A percentile compares a stretch with the other conserved stretches of the same genome.
Evolutionary conservation across 176 grass and related monocot genomes (phyloP).

Genomic region (Oryza nivara): DNA sequence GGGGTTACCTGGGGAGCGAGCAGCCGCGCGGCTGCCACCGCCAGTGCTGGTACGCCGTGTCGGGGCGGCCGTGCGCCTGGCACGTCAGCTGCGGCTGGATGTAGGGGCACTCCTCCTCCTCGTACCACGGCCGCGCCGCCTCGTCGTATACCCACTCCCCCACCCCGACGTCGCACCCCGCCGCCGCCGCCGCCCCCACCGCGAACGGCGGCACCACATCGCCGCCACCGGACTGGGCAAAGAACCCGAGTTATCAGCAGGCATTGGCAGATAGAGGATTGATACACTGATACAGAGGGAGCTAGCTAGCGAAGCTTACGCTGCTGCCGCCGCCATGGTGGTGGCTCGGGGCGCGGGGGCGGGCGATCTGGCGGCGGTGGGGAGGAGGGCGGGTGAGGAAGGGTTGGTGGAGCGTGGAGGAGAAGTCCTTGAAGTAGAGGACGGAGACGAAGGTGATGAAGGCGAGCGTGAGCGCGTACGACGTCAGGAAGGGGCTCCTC

Average conservation of each 20-base stretch:
- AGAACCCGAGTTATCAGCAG: not conserved
- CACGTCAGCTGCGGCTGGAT: conserved; percentile 92
- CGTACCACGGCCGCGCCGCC: conserved; percentile 63
- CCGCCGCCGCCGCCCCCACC: not conserved
- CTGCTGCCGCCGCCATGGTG: not conserved
- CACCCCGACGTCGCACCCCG: conserved; percentile 50
- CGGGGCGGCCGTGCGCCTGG: conserved; percentile 75
- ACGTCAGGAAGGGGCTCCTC: conserved; percentile 50
- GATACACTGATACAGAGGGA: not conserved
- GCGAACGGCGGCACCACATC: conserved; percentile 24
- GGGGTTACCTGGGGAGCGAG: conserved; percentile 69
- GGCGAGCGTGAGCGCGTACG: conserved; percentile 66
- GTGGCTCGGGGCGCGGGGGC: not conserved
- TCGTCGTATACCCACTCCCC: conserved; percentile 90
- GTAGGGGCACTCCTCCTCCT: conserved; percentile 85
- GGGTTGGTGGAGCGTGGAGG: conserved; percentile 59
- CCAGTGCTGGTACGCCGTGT: conserved; percentile 77
- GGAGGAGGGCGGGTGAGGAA: conserved; percentile 52
- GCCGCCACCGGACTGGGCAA: not conserved
- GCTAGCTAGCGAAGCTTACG: not conserved
- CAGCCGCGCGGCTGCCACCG: conserved; percentile 77
- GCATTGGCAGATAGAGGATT: not conserved
- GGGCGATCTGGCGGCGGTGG: conserved; percentile 13
- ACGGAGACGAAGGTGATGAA: conserved; percentile 83
- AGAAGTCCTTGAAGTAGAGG: conserved; percentile 86